Base-by-base conservation (phyloP, 352 stramenopile genomes). In the Pythium sukuiense region DNA sequence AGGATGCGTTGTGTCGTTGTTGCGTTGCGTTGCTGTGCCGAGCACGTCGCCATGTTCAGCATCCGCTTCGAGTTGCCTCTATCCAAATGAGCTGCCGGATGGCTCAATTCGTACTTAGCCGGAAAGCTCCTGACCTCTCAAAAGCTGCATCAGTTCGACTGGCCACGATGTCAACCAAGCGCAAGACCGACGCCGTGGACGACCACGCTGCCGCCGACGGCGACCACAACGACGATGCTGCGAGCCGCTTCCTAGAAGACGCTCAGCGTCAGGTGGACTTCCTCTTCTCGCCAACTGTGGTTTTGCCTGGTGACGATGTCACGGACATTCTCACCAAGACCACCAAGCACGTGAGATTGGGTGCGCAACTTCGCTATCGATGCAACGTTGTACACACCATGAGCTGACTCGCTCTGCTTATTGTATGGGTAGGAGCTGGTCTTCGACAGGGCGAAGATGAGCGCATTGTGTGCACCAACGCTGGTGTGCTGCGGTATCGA, bases 401-500 rank as follows among this genome's bases (percentile, higher is more conserved):
- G 24, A 32, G 26, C 49, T 37, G 13, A 35, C 49, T 16, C 14
- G 18, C 24, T 43, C 18, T 76, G 29, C 9, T 39, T 61, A 9
- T 61, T 49, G 30, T 50, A 13, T 18, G 12, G 50, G 43, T 59
- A 91, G 85, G 85, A 18, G 74, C 83, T 50, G 85, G 85, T 11
- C 61, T 93, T 29, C 80, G 77, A 65, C 81, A 92, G 55, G 61
- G 86, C 2, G 45, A 70, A 2, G 71, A 85, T 54, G 76, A 88
- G 39, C 73, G 76, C 20, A 83, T 97, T 16, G 71, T 94, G 32
- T 83, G 78, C 65, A 96, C 86, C 14, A 92, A 94, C 59, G 82
- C 87, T 24, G 90, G 90, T 16, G 76, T 97, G 27, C 74, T 97
- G 45, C 76, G 88, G 59, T 96, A 96, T 67, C 82, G 85, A 12